Evolutionary conservation across 2,329 filamentous ascomycete genomes (phyloP), one percentile per base, ranked within the genome.

Genomic region (Clonostachys rosea): DNA sequence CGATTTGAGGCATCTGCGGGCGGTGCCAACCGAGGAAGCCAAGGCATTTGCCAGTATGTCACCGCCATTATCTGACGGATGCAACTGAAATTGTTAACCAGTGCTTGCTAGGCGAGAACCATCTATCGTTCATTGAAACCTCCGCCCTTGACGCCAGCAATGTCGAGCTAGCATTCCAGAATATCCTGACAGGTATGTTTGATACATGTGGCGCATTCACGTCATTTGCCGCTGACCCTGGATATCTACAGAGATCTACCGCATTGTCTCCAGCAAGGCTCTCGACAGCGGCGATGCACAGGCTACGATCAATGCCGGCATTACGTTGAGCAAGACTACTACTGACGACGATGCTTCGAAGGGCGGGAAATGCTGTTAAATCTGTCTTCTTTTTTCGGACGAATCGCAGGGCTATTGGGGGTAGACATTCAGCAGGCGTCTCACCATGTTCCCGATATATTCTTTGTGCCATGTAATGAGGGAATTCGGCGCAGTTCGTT

Each of bases 71-170:
- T 20, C 18, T 30, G 7, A 42, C 16, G 40, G 13, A 12, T 17
- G 16, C 13, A 6, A n/a, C 16, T 42, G 16, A 20, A 42, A 16
- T 17, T 30, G 40, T 14, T 42, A 17, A 39, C 39, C 43, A 35
- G 43, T 39, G 40, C n/a, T n/a, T 14, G 17, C 36, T 30, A 96
- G 91, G 90, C 79, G 91, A 96, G 71, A 96, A 96, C 76, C 92
- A 96, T 69, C 81, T 97, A 42, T 97, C 92, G 45, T 99, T 99
- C 72, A 99, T 99, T 70, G 94, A 99, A 79, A 99, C 94, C 40
- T 99, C 95, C 52, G 94, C 94, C 54, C 86, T 99, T 61, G 94
- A 99, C 67, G 94, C 94, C 60, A 97, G 91, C 82, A 99, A 99
- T 66, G 94, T 99, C 56, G 94, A 99, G 75, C 84, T 97, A 64